Evolutionary conservation across 2,329 filamentous ascomycete species (phyloP), one percentile per base, ranked within the genome.

Genomic region (Dryadomyces quercivorus): DNA sequence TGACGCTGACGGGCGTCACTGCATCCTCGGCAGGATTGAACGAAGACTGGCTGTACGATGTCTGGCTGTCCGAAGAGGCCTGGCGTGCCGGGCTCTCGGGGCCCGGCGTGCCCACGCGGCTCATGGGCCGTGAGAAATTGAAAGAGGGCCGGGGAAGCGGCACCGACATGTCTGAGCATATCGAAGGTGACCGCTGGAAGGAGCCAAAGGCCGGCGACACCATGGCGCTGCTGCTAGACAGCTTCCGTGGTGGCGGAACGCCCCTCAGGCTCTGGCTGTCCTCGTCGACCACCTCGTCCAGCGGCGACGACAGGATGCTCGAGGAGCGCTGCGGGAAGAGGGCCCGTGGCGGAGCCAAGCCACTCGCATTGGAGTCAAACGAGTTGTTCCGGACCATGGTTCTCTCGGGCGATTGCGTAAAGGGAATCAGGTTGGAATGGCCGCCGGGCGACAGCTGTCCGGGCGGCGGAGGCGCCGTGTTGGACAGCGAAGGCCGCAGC

Each of bases 51-150:
- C 59, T 60, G 36, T 60, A 60, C 2, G 81, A 83, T 0, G 78
- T 76, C 57, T 86, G 82, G 62, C 82, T 86, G 61, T 87, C 84
- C 5, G 76, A 81, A 20, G 83, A 85, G 8, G 79, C 73, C 64
- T 86, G 81, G 40, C 82, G 74, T 10, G 75, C 74, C 50, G 82
- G 81, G 46, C 71, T 67, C n/a, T 85, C 80, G 60, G 76, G 70
- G 47, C 63, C 70, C 16, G 80, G 80, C 13, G 78, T 82, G 58
- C 81, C 82, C 57, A 82, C 79, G 64, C 85, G 78, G 67, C 92
- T 96, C 57, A 95, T 71, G 0, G 93, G 93, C 46, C 93, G 80
- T 0, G 93, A 97, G 67, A 97, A 97, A 69, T 98, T 97, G 70
- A 94, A 92, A 0, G 86, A 82, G 1, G 89, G 86, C 16, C 85